Evolutionary conservation across 164 flowering plant species (phyloP).

Genomic region (grape (Vitis vinifera)): DNA sequence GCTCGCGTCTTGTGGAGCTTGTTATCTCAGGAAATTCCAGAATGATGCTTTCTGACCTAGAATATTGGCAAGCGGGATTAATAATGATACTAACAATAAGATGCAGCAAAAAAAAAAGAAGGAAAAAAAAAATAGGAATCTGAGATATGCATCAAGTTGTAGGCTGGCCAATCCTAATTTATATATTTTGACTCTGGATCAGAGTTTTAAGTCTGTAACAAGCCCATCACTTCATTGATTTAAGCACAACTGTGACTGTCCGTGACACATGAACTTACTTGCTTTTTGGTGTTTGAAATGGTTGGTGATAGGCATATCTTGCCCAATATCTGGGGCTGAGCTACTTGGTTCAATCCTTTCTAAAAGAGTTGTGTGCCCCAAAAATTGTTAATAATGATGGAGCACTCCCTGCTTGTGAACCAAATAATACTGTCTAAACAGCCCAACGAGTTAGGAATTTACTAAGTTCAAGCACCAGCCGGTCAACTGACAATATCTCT

Average conservation of each 20-base stretch:
- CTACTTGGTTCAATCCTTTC: not conserved
- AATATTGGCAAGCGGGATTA: constrained; percentile 9
- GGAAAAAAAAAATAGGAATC: not conserved
- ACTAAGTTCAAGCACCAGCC: too few species aligned
- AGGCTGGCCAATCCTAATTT: not conserved
- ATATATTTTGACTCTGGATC: not conserved
- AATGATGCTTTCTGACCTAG: constrained; percentile 65
- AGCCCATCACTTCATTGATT: not conserved
- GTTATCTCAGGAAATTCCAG: constrained; percentile 94
- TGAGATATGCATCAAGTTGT: not conserved
- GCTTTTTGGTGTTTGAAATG: not conserved
- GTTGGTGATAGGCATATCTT: not conserved
- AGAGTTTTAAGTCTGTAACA: too few species aligned
- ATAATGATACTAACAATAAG: not conserved
- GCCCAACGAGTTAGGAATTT: too few species aligned
- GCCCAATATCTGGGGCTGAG: not conserved
- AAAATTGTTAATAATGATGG: too few species aligned
- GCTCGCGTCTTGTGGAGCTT: constrained; percentile 92
- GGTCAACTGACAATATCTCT: too few species aligned
- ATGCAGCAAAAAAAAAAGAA: too few species aligned
- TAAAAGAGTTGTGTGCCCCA: too few species aligned
- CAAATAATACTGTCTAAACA: too few species aligned
- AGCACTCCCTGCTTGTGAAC: too few species aligned
- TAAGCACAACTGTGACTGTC: not conserved
- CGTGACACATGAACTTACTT: not conserved